Conservation (phyloP, 768 basidiomycete genomes). For the Lentinula sp. region DNA sequence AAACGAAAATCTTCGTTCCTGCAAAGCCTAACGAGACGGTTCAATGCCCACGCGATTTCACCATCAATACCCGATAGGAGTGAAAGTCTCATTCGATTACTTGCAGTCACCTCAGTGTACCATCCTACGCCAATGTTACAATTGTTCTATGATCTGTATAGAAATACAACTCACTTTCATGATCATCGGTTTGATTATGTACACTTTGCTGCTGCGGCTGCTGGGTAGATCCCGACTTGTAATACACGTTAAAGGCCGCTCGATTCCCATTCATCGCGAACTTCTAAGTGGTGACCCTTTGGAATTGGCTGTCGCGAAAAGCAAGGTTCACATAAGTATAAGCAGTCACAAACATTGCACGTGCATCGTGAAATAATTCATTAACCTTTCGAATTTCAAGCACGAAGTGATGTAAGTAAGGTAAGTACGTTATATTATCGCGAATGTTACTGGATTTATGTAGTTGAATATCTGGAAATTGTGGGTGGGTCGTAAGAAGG, state of each 20-base stretch:
- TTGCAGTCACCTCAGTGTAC: slow-evolving; percentile 76
- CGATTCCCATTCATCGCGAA: not conserved
- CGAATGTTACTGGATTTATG: not conserved
- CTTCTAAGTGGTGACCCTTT: not conserved
- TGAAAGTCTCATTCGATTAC: slow-evolving; percentile 88
- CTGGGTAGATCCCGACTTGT: not conserved
- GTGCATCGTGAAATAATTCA: not conserved
- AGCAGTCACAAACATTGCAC: not conserved
- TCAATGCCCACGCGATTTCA: slow-evolving; percentile 88
- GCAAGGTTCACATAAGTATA: not conserved
- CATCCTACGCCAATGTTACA: slow-evolving; percentile 45
- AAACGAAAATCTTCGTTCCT: slow-evolving; percentile 75
- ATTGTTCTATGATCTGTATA: slow-evolving; percentile 7
- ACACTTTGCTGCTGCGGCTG: slow-evolving; percentile 16
- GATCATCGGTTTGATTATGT: slow-evolving; percentile 61
- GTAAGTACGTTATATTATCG: too few species aligned
- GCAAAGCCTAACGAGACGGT: slow-evolving; percentile 76
- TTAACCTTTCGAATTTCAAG: too few species aligned
- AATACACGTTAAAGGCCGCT: not conserved
- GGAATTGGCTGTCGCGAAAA: not conserved
- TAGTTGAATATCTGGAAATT: not conserved
- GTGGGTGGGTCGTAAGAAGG: not conserved
- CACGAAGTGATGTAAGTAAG: too few species aligned
- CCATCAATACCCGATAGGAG: slow-evolving; percentile 75
- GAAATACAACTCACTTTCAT: slow-evolving; percentile 51